phyloP scores from a whole-genome alignment of 345 rosid species.

The Toxicodendron radicans region DNA sequence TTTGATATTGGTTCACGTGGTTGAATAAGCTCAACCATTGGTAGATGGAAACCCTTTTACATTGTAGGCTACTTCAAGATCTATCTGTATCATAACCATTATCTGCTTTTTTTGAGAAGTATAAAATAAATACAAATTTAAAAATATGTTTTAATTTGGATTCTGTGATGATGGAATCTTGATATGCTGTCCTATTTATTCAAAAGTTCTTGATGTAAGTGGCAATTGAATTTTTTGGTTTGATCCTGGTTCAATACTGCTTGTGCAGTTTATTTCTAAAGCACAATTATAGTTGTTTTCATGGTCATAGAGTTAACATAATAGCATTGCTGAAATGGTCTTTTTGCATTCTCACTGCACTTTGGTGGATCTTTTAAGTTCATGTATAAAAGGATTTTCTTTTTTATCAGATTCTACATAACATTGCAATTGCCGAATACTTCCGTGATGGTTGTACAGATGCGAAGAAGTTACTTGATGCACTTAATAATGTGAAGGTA shows the following conservation, averaged over 20 bases:
- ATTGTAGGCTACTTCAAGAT: neutral
- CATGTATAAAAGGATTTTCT: conserved; percentile 19
- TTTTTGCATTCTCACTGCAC: neutral
- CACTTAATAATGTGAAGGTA: conserved; percentile 77
- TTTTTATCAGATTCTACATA: conserved; percentile 72
- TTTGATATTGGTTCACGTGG: neutral
- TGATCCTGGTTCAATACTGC: neutral
- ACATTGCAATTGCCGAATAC: conserved; percentile 80
- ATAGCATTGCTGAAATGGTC: neutral
- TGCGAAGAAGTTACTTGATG: conserved; percentile 70
- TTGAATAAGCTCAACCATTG: neutral
- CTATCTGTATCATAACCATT: neutral
- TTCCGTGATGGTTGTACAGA: conserved; percentile 72
- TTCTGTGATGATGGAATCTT: neutral
- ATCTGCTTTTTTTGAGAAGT: neutral
- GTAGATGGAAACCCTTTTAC: neutral
- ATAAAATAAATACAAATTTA: neutral
- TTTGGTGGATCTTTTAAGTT: conserved; percentile 9
- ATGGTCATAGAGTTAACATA: neutral
- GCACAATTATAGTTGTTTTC: neutral
- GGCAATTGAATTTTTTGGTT: neutral
- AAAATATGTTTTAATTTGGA: neutral
- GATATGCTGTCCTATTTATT: neutral
- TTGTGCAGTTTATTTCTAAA: neutral
- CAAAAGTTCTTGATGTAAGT: neutral